Evolutionary conservation across 2,329 filamentous ascomycete genomes (phyloP).

Genomic region (Fusarium graminum): DNA sequence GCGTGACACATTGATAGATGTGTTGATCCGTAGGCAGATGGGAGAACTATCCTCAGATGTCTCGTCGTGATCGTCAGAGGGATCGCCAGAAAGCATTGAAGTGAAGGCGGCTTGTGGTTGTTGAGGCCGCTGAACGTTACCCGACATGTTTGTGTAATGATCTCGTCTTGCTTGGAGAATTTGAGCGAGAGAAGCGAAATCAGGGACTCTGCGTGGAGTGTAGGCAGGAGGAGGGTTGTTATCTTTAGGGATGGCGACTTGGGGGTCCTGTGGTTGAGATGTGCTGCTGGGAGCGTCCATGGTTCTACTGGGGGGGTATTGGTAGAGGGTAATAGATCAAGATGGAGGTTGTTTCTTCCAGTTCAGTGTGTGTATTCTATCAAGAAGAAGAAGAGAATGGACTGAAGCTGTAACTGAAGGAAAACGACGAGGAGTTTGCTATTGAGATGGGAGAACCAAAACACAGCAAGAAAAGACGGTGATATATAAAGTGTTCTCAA

Average conservation of each 20-base stretch:
- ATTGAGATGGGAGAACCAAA: not conserved
- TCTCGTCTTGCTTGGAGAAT: constrained; percentile 34
- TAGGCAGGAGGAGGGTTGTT: constrained; percentile 51
- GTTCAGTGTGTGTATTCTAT: not conserved
- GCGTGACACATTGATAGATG: constrained; percentile 60
- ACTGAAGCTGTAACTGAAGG: not conserved
- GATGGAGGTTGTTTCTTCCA: not conserved
- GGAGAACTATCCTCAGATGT: constrained; percentile 51
- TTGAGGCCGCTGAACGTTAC: constrained; percentile 11
- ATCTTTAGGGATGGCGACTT: constrained; percentile 40
- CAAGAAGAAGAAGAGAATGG: not conserved
- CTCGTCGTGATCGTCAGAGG: constrained; percentile 38
- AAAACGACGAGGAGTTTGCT: constrained; percentile 7
- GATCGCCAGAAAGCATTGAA: constrained; percentile 13
- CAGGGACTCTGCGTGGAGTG: constrained; percentile 41
- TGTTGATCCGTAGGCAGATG: constrained; percentile 63
- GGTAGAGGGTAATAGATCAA: not conserved
- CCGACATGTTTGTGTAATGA: constrained; percentile 16
- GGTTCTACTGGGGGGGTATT: constrained; percentile 1
- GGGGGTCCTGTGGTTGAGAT: constrained; percentile 31
- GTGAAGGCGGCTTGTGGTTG: constrained; percentile 22
- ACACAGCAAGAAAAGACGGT: constrained; percentile 13
- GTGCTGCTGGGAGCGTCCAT: constrained; percentile 39
- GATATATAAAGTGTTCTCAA: constrained; percentile 34
- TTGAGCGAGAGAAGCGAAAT: constrained; percentile 34